Base-by-base conservation (phyloP, 495 filamentous ascomycete genomes). In the Penicillium verhagenii region DNA sequence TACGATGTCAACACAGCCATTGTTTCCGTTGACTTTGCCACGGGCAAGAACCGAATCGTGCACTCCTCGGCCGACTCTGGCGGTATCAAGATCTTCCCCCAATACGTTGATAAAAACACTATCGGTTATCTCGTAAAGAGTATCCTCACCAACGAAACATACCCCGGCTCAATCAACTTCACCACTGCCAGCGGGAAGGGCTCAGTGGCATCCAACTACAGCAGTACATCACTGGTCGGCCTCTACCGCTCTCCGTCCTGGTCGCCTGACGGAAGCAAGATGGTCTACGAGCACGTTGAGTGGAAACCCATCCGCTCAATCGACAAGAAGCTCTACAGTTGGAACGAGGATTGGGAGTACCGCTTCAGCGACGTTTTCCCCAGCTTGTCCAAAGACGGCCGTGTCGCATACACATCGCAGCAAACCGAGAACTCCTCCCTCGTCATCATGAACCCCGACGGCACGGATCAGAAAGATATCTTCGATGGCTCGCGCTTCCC, bases 291-390 rank as follows among this genome's bases (percentile, higher is more conserved):
- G 33, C n/a, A 28, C 18, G 25, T 25, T n/a, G 48, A 25, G 3
- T 40, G 33, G 48, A 16, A 39, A 6, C 14, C 33, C 10, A 13
- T 38, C 14, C 48, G 48, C 6, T 10, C 48, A 2, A 39, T 50
- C 23, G 47, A 58, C 13, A 35, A 50, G 28, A 45, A 50, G 26
- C 56, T 58, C 11, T 58, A 37, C 21, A 53, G 28, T 25, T 58
- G 37, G 24, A 50, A 58, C 35, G 11, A 25, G 6, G 55, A 58
- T 4, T 58, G 55, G 55, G 49, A 52, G 18, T 58, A 58, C 33
- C 42, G 55, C 19, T 58, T 48, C 35, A 49, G 40, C 33, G 50
- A 58, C 44, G 44, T 49, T 0, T 57, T 57, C 49, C 54, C 54
- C 9, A 23, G 23, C 4, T 4, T 50, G 18, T 50, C 48, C 7